phyloP scores from a whole-genome alignment of 495 filamentous ascomycete genomes.

The Clavariopsis aquatica region DNA sequence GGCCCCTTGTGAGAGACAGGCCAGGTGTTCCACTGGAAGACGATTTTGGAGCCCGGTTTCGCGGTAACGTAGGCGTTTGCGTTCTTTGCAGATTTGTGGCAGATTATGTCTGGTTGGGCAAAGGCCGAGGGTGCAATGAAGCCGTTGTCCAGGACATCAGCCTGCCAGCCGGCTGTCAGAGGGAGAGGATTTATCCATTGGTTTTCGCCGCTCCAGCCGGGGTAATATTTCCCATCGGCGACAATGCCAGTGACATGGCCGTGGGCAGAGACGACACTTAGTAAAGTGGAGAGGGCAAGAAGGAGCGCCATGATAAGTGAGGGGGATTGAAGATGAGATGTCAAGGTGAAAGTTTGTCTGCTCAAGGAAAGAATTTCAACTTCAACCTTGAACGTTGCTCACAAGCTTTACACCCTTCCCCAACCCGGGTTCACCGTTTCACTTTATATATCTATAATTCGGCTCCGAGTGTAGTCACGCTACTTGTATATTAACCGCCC shows the following conservation, averaged over 20 bases:
- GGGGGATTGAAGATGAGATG: background rate
- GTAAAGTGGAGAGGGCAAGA: conserved; percentile 1
- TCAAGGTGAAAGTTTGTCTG: too few relatives aligned
- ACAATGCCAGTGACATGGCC: conserved; percentile 36
- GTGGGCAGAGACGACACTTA: conserved; percentile 26
- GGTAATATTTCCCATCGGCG: conserved; percentile 43
- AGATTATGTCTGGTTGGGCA: conserved; percentile 52
- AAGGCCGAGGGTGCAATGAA: conserved; percentile 57
- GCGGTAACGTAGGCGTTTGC: conserved; percentile 53
- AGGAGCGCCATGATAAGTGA: background rate
- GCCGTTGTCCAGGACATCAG: conserved; percentile 58
- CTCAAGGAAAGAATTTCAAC: too few relatives aligned
- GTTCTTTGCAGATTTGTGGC: conserved; percentile 54
- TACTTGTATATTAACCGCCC: background rate
- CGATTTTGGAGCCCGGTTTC: conserved; percentile 40
- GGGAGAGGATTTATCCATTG: conserved; percentile 43
- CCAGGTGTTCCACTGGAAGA: conserved; percentile 49
- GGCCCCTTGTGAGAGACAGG: conserved; percentile 35
- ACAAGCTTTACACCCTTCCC: too few relatives aligned
- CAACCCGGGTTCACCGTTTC: background rate
- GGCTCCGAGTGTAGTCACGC: background rate
- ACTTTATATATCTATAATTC: background rate
- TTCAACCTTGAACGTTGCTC: too few relatives aligned
- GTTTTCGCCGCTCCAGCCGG: conserved; percentile 53
- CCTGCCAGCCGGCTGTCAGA: conserved; percentile 58